These are phyloP conservation scores for Talaromyces funiculosus DNA, from an alignment of 2,329 filamentous ascomycete species.

Conservation along the genomic window DNA sequence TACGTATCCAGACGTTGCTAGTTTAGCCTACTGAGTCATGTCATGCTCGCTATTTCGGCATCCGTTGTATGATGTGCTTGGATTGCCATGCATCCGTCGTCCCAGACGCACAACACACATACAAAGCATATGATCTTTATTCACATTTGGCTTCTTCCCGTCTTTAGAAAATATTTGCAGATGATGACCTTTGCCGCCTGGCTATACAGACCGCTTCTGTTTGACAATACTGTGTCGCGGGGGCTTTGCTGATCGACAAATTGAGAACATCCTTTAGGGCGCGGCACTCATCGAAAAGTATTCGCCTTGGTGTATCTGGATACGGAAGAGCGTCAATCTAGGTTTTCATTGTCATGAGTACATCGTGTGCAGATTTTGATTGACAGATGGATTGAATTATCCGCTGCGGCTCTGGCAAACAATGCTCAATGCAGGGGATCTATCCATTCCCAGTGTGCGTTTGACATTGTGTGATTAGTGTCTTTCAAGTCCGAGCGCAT, in stretches of 20 bases:
- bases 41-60: background rate
- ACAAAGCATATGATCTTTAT: constrained; percentile 5
- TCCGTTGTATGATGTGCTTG: background rate
- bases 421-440: constrained; percentile 5
- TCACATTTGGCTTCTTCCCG: background rate
- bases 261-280: background rate
- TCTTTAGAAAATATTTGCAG: background rate
- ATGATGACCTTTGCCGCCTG: background rate
- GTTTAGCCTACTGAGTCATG: background rate
- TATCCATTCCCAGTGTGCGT: background rate
- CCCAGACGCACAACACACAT: constrained; percentile 3
- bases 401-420: constrained; percentile 4
- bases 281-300: background rate
- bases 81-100: background rate
- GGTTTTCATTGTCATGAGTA: background rate
- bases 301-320: background rate
- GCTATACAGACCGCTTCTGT: background rate
- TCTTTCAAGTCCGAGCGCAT: constrained; percentile 1
- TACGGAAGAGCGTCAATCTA: background rate
- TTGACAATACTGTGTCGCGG: background rate
- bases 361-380: background rate
- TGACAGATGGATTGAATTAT: background rate
- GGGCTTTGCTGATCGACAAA: constrained; percentile 1
- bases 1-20: background rate
- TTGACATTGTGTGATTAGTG: background rate